These are phyloP conservation scores for Candida montana DNA, from an alignment of 805 yeast genomes.

Conservation along the genomic window DNA sequence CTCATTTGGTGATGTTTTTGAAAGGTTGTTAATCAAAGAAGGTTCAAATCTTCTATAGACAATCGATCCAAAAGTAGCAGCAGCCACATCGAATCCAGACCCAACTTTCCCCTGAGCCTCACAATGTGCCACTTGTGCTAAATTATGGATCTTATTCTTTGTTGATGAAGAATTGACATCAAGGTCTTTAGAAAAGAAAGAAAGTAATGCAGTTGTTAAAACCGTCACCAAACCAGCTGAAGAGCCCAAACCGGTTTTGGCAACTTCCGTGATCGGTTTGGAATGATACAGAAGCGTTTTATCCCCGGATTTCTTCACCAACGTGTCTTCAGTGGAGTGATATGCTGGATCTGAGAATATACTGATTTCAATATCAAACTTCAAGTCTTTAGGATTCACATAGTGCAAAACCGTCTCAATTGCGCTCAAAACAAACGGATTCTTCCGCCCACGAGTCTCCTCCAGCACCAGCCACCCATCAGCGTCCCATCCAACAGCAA, in stretches of 20 bases:
- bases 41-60: conserved; percentile 75
- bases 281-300: conserved; percentile 56
- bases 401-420: conserved; percentile 52
- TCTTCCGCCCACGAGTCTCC: conserved; percentile 30
- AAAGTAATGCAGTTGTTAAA: conserved; percentile 61
- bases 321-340: conserved; percentile 65
- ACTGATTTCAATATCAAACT: conserved; percentile 38
- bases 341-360: conserved; percentile 84
- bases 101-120: conserved; percentile 94
- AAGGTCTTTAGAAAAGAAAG: conserved; percentile 36
- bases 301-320: conserved; percentile 27
- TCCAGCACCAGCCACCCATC: background rate
- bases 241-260: conserved; percentile 94
- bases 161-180: conserved; percentile 24
- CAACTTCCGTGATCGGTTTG: conserved; percentile 57
- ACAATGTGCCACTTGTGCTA: conserved; percentile 88
- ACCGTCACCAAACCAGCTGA: conserved; percentile 91
- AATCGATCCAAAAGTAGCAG: conserved; percentile 90
- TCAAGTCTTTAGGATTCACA: conserved; percentile 23
- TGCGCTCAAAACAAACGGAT: conserved; percentile 74
- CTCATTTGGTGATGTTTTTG: conserved; percentile 8
- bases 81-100: conserved; percentile 95
- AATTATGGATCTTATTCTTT: conserved; percentile 57
- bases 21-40: conserved; percentile 34
- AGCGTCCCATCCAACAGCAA: conserved; percentile 24